A percentile compares a stretch with the other conserved stretches of the same genome.
Conservation (phyloP, 2,329 filamentous ascomycete genomes). For the Scorias spongiosa region DNA sequence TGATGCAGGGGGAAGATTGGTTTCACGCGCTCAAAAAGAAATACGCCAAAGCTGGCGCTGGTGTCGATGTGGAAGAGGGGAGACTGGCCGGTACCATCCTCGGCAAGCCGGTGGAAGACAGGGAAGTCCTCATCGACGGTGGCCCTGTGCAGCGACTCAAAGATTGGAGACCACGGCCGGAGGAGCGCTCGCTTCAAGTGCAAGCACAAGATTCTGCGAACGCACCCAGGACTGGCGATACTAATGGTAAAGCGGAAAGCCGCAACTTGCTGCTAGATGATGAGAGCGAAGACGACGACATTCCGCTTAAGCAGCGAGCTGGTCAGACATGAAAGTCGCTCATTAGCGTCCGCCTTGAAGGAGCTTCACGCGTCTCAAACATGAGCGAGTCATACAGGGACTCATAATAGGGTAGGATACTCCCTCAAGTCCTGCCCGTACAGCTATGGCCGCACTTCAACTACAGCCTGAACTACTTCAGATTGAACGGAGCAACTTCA, state of each 20-base stretch:
- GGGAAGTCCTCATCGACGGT: slow-evolving; percentile 63
- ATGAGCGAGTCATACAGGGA: no score
- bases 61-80: slow-evolving; percentile 51
- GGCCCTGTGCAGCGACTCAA: slow-evolving; percentile 51
- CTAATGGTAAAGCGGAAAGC: neutral
- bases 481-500: no score
- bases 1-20: slow-evolving; percentile 31
- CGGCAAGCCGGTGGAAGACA: slow-evolving; percentile 56
- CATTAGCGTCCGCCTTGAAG: neutral
- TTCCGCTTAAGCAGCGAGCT: neutral
- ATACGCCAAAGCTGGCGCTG: slow-evolving; percentile 29
- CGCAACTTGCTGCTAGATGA: neutral
- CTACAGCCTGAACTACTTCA: no score
- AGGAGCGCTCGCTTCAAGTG: neutral
- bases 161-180: slow-evolving; percentile 39
- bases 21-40: slow-evolving; percentile 64
- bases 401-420: no score
- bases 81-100: slow-evolving; percentile 75
- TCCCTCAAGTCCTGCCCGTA: no score
- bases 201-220: neutral
- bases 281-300: neutral
- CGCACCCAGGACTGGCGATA: neutral
- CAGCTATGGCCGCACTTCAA: no score
- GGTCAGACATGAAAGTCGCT: neutral
- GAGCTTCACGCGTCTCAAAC: no score